Percentiles rank a stretch among this genome's conserved stretches.
These are phyloP conservation scores for Mycena citricolor DNA, from an alignment of 1,284 basidiomycete genomes.

Conservation along the genomic window DNA sequence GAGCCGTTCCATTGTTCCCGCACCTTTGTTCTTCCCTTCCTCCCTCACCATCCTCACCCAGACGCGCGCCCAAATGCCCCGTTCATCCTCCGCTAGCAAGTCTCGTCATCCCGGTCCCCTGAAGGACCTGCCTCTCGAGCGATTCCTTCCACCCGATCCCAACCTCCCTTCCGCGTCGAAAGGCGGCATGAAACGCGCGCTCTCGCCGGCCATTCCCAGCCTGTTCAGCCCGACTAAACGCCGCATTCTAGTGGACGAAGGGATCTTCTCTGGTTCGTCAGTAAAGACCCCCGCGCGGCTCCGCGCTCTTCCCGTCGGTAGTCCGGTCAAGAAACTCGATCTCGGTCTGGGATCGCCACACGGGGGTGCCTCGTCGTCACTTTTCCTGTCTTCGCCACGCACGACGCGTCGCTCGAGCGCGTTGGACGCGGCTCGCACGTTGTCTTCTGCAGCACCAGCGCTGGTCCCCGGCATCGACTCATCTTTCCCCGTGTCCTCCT, in stretches of 20 bases:
- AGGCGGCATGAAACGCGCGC: conserved; percentile 31
- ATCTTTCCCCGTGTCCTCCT: conserved; percentile 26
- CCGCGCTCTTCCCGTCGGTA: conserved; percentile 33
- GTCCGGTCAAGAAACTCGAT: conserved; percentile 52
- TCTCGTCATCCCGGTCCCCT: conserved; percentile 47
- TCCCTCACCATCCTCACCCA: conserved; percentile 20
- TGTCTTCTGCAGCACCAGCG: conserved; percentile 16
- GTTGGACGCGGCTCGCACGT: conserved; percentile 15
- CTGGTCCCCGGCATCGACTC: conserved; percentile 24
- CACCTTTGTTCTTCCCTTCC: conserved; percentile 5
- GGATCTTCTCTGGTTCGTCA: conserved; percentile 41
- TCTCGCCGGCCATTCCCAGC: conserved; percentile 17
- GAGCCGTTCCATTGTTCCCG: not conserved
- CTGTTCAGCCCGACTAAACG: conserved; percentile 50
- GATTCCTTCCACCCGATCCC: conserved; percentile 41
- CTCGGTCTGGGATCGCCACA: conserved; percentile 36
- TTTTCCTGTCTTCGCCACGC: conserved; percentile 6
- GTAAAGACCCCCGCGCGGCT: conserved; percentile 34
- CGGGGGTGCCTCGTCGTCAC: conserved; percentile 13
- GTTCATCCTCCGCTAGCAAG: conserved; percentile 25
- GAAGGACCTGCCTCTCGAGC: conserved; percentile 56
- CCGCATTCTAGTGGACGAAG: conserved; percentile 61
- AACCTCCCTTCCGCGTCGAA: conserved; percentile 23
- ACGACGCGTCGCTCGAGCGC: conserved; percentile 9
- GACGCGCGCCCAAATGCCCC: conserved; percentile 22